phyloP scores from a whole-genome alignment of 257 asterid genomes.

The Jacaranda mimosifolia region DNA sequence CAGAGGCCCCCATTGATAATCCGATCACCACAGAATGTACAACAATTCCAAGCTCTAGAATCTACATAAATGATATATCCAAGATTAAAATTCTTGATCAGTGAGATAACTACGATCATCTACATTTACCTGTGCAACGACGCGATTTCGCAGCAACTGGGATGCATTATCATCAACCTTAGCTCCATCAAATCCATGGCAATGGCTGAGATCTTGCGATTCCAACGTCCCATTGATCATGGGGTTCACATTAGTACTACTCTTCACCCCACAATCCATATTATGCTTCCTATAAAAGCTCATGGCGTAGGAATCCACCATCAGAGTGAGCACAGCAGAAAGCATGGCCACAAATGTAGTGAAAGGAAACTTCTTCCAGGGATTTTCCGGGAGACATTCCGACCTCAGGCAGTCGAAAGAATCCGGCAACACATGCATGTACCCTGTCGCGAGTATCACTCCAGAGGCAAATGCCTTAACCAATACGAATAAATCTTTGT shows the following conservation, averaged over 20 bases:
- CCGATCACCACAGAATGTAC: constrained; percentile 45
- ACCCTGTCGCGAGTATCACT: constrained; percentile 54
- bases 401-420: constrained; percentile 45
- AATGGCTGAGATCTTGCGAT: constrained; percentile 30
- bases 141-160: constrained; percentile 35
- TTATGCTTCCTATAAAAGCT: constrained; percentile 39
- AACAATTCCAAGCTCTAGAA: constrained; percentile 44
- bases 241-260: not conserved
- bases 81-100: not conserved
- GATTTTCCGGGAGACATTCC: constrained; percentile 47
- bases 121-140: constrained; percentile 35
- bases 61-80: constrained; percentile 10
- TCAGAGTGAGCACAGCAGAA: constrained; percentile 45
- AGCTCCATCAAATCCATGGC: not conserved
- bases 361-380: constrained; percentile 51
- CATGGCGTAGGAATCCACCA: constrained; percentile 52
- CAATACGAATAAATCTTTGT: constrained; percentile 39
- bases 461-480: constrained; percentile 57
- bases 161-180: constrained; percentile 13
- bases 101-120: not conserved
- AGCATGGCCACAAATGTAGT: constrained; percentile 57
- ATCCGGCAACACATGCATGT: constrained; percentile 58
- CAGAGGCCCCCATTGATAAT: constrained; percentile 41
- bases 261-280: not conserved
- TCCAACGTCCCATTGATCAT: constrained; percentile 2